Base-by-base conservation (phyloP, 345 rosid genomes). In the Geranium rotundifolium region DNA sequence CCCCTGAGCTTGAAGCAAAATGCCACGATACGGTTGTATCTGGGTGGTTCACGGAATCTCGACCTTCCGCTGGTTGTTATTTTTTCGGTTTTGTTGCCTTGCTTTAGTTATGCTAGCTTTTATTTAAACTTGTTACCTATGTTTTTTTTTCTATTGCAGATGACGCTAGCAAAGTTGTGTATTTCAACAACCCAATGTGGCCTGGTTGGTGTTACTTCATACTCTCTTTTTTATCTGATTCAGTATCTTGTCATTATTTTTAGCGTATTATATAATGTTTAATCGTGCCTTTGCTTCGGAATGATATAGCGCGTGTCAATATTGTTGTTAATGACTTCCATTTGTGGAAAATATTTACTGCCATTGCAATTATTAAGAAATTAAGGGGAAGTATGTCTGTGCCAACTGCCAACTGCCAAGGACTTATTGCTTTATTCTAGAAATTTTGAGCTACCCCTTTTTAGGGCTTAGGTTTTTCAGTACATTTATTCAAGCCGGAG, bases 151-250 rank as follows among this genome's bases (percentile, higher is more conserved):
- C 60, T 63, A 49, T 46, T 71, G 54, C 80, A 81, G 95, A 80
- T 63, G 75, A 76, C 61, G 73, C 69, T 69, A 68, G 77, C 79
- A 88, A 82, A 72, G 64, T 55, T 54, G 72, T 86, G 30, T 93
- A 86, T 79, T 93, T 86, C 80, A 86, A 93, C 79, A 93, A 93
- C 60, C 97, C 99, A 63, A 90, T 93, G 97, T 90, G 99, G 97
- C 91, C 97, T 17, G 99, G 97, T 93, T 73, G 58, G 72, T 15
- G n/a, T 65, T 46, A 12, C 52, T 46, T 46, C 52, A 46, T 12
- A 46, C 14, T 14, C 27, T 23, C 27, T 46, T 46, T 46, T 46
- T 10, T 12, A 46, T 46, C 16, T 46, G 8, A 3, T 46, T 46
- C 12, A 2, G 14, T 46, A 46, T 14, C 16, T 14, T 37, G 17